Evolutionary conservation across 495 filamentous ascomycete species (phyloP).

Genomic region (Xylaria acuta): DNA sequence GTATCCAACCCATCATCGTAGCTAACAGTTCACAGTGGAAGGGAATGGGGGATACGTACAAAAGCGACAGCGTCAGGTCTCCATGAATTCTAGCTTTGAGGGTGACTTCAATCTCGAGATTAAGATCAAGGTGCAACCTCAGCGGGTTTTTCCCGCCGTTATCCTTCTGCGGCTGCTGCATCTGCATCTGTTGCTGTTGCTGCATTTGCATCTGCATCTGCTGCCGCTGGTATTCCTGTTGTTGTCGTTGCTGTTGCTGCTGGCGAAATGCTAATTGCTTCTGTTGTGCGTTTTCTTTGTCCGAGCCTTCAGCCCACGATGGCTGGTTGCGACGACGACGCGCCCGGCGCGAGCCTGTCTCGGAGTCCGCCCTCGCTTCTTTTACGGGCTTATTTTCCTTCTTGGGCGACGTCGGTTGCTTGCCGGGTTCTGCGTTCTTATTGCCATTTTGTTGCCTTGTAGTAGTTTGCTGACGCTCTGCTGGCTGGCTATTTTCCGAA

Average conservation of each 20-base stretch:
- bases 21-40: background rate
- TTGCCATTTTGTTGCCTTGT: constrained; percentile 23
- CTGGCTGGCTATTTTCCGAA: background rate
- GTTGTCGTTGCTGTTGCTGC: constrained; percentile 51
- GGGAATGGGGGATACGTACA: constrained; percentile 64
- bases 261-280: constrained; percentile 36
- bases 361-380: constrained; percentile 34
- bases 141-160: constrained; percentile 68
- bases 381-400: constrained; percentile 27
- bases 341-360: constrained; percentile 36
- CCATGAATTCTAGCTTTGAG: constrained; percentile 94
- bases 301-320: constrained; percentile 31
- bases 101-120: constrained; percentile 88
- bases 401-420: constrained; percentile 56
- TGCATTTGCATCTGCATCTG: constrained; percentile 54
- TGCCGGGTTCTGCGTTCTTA: constrained; percentile 32
- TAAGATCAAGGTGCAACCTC: constrained; percentile 78
- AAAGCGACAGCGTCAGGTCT: constrained; percentile 81
- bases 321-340: constrained; percentile 40
- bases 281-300: constrained; percentile 34
- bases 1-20: background rate
- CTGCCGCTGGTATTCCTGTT: constrained; percentile 44
- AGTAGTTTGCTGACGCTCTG: background rate
- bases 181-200: constrained; percentile 55
- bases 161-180: constrained; percentile 44